Evolutionary conservation across 441 rosid genomes (phyloP).

Genomic region (Syzygium malaccense): DNA sequence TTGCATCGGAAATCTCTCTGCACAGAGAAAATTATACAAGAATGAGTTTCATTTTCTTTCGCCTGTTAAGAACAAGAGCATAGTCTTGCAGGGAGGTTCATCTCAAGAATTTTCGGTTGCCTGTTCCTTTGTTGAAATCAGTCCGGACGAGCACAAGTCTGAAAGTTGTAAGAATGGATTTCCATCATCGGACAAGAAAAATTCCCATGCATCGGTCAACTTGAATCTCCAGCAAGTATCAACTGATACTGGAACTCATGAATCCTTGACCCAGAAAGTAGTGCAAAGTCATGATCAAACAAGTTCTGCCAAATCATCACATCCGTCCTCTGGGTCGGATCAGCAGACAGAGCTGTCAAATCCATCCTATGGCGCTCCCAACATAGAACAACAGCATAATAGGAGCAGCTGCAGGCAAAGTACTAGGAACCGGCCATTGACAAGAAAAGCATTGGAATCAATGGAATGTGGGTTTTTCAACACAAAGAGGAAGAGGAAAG

Average conservation of each 20-base stretch:
- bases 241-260: constrained; percentile 24
- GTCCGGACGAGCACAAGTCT: constrained; percentile 20
- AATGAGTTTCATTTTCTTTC: constrained; percentile 20
- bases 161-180: constrained; percentile 9
- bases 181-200: constrained; percentile 18
- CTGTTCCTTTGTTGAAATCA: constrained; percentile 30
- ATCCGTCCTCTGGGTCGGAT: constrained; percentile 13
- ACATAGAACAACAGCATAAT: constrained; percentile 10
- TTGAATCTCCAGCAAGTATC: constrained; percentile 47
- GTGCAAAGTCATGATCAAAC: constrained; percentile 24
- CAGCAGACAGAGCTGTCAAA: constrained; percentile 18
- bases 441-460: constrained; percentile 43
- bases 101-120: constrained; percentile 30
- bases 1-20: constrained; percentile 15
- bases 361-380: constrained; percentile 9
- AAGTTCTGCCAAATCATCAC: constrained; percentile 16
- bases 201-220: constrained; percentile 30
- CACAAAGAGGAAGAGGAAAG: constrained; percentile 40
- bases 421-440: constrained; percentile 35
- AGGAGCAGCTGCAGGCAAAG: constrained; percentile 29
- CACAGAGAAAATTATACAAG: constrained; percentile 19
- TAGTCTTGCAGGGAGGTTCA: constrained; percentile 17
- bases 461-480: constrained; percentile 33
- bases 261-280: constrained; percentile 13
- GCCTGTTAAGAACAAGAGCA: constrained; percentile 25